These are phyloP conservation scores for Candida broadrunensis DNA, from an alignment of 805 yeast genomes.

Conservation along the genomic window DNA sequence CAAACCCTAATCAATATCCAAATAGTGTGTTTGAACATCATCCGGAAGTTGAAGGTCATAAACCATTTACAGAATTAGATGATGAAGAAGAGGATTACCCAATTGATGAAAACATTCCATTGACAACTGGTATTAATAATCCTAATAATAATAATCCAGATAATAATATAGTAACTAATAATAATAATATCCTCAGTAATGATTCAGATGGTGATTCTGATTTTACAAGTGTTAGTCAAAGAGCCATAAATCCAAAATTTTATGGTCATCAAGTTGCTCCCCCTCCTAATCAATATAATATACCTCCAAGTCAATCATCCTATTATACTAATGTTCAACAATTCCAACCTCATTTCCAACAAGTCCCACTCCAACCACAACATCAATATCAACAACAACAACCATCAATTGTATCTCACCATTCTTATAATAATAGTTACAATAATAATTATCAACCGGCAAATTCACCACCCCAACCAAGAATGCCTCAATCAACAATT, in stretches of 20 bases:
- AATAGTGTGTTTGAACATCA: slow-evolving; percentile 43
- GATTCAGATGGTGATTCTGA: slow-evolving; percentile 53
- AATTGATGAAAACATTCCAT: neutral
- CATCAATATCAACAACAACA: slow-evolving; percentile 6
- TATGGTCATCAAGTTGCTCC: slow-evolving; percentile 12
- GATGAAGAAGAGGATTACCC: slow-evolving; percentile 15
- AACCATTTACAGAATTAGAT: slow-evolving; percentile 40
- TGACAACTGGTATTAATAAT: neutral
- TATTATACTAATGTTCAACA: slow-evolving; percentile 13
- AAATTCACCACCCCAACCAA: slow-evolving; percentile 17
- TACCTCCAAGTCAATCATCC: slow-evolving; percentile 7
- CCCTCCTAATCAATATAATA: slow-evolving; percentile 6
- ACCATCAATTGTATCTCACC: no score
- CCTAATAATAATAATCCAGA: neutral
- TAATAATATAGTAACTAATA: no score
- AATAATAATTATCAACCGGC: slow-evolving; percentile 11
- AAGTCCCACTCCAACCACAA: slow-evolving; percentile 16
- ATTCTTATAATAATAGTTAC: no score
- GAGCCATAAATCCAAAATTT: slow-evolving; percentile 65
- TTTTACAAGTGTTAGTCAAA: slow-evolving; percentile 76
- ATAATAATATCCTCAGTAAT: neutral
- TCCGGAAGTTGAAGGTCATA: slow-evolving; percentile 44
- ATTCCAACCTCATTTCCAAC: slow-evolving; percentile 11
- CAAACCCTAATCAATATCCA: slow-evolving; percentile 15
- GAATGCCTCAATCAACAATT: slow-evolving; percentile 22